Conservation (phyloP, 352 stramenopile species). For the Blastocystis sp. region DNA sequence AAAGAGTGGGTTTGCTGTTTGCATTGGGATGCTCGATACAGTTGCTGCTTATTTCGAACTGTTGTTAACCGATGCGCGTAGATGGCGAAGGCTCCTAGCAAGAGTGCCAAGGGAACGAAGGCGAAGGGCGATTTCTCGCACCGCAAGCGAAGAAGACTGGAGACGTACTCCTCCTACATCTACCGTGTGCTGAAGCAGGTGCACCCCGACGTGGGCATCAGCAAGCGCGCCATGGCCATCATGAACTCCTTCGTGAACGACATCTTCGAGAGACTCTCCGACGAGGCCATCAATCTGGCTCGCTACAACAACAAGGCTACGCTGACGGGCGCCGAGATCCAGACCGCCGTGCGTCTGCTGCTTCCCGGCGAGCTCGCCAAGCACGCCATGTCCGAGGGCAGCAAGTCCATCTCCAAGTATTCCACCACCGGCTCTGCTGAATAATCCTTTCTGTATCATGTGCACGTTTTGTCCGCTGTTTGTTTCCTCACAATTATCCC, state of each 20-base stretch:
- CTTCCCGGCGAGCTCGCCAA: slow-evolving; percentile 90
- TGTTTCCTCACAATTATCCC: slow-evolving; percentile 16
- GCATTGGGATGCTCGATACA: no score
- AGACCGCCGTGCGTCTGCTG: slow-evolving; percentile 84
- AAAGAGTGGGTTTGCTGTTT: no score
- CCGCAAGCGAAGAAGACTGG: slow-evolving; percentile 73
- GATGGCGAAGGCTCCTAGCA: slow-evolving; percentile 57
- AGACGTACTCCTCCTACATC: no score
- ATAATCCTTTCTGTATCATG: slow-evolving; percentile 64
- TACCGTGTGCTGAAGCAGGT: no score
- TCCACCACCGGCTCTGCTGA: slow-evolving; percentile 48
- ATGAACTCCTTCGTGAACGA: slow-evolving; percentile 89
- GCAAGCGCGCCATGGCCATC: no score
- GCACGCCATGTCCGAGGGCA: slow-evolving; percentile 88
- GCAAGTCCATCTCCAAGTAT: slow-evolving; percentile 79
- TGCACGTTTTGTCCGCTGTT: slow-evolving; percentile 10
- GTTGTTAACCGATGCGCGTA: not conserved
- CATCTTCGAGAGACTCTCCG: slow-evolving; percentile 95
- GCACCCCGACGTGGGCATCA: no score
- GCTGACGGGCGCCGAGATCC: slow-evolving; percentile 77
- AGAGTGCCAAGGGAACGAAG: slow-evolving; percentile 68
- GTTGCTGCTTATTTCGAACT: slow-evolving; percentile 77
- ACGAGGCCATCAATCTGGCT: slow-evolving; percentile 89
- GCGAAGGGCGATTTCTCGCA: slow-evolving; percentile 54
- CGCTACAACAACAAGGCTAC: slow-evolving; percentile 98